Evolutionary conservation across 129 eudicot genomes (phyloP).

Genomic region (Arctium lappa): DNA sequence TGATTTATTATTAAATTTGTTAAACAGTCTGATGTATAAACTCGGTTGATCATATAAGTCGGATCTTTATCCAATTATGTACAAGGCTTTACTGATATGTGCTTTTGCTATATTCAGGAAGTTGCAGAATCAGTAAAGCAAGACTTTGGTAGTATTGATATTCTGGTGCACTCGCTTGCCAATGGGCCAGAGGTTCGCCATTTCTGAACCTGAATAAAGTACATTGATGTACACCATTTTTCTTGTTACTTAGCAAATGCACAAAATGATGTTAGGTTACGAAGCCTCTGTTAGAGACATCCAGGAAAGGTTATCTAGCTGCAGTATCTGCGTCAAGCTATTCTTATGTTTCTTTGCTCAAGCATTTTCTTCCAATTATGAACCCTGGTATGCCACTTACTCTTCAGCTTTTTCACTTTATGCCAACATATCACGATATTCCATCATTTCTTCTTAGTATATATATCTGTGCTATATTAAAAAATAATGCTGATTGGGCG

Average conservation of each 20-base stretch:
- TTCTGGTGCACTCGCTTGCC: constrained; percentile 97
- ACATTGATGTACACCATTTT: background rate
- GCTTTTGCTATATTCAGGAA: constrained; percentile 50
- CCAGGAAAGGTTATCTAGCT: constrained; percentile 90
- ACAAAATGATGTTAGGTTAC: constrained; percentile 51
- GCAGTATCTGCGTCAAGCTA: constrained; percentile 97
- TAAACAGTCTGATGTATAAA: background rate
- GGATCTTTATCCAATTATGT: background rate
- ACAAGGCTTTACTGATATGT: background rate
- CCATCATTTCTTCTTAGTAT: background rate
- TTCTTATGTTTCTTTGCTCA: constrained; percentile 83
- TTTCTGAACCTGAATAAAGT: background rate
- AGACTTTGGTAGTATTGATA: constrained; percentile 94
- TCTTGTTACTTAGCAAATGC: background rate
- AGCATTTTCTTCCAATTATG: constrained; percentile 94
- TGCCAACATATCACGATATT: background rate
- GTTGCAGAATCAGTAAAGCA: constrained; percentile 83
- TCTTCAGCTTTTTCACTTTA: background rate
- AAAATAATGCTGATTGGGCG: constrained; percentile 3
- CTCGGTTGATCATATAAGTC: background rate
- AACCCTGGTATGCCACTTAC: constrained; percentile 61
- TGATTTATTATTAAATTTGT: background rate
- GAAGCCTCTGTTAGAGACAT: constrained; percentile 86
- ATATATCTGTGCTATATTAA: background rate
- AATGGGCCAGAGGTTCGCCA: constrained; percentile 87